phyloP scores from a whole-genome alignment of 345 rosid genomes.

The Bruguiera sexangula region DNA sequence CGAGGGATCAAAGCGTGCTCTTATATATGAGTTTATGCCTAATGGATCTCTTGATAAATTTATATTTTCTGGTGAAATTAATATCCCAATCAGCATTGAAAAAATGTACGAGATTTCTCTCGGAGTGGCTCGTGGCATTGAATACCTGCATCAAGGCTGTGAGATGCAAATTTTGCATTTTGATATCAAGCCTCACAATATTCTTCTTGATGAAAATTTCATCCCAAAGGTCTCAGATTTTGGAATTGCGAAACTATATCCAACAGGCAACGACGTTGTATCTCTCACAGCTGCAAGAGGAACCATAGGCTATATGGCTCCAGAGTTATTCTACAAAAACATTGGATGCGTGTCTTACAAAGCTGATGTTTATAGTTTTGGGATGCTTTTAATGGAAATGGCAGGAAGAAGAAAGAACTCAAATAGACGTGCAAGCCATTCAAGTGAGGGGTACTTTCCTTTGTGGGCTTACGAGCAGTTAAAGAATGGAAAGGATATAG shows the following conservation, averaged over 20 bases:
- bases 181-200: conserved; percentile 2
- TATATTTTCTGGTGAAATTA: not conserved
- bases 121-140: not conserved
- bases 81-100: not conserved
- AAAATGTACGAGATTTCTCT: not conserved
- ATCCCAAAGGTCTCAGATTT: not conserved
- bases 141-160: not conserved
- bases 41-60: not conserved
- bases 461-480: not conserved
- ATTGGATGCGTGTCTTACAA: not conserved
- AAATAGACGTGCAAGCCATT: not conserved
- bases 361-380: conserved; percentile 1
- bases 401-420: not conserved
- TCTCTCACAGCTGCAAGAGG: conserved; percentile 1
- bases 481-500: not conserved
- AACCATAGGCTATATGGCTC: not conserved
- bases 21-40: not conserved
- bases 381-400: conserved; percentile 1
- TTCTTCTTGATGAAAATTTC: not conserved
- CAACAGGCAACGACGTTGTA: not conserved
- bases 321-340: not conserved
- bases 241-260: not conserved
- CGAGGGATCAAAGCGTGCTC: not conserved
- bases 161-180: conserved; percentile 5
- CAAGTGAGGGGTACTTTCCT: not conserved